Conservation (phyloP, 768 basidiomycete genomes). For the Lactarius trivialis region DNA sequence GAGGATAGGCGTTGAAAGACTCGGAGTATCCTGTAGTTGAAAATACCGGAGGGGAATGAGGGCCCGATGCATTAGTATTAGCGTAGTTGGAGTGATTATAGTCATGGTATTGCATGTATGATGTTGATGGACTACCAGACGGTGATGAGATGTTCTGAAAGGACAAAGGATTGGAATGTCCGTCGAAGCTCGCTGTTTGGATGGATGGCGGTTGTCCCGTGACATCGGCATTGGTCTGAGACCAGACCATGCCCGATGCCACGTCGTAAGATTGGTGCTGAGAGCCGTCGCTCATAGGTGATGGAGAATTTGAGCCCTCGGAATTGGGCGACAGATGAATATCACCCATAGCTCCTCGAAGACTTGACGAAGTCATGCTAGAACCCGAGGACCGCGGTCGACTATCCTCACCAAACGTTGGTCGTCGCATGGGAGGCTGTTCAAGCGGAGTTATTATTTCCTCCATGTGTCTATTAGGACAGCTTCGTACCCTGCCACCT, state of each 20-base stretch:
- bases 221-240: constrained; percentile 18
- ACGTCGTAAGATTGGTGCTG: constrained; percentile 25
- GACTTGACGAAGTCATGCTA: constrained; percentile 40
- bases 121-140: constrained; percentile 15
- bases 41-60: constrained; percentile 18
- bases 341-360: constrained; percentile 63
- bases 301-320: constrained; percentile 28
- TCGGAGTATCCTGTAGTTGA: constrained; percentile 20
- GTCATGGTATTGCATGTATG: constrained; percentile 23
- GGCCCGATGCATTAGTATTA: constrained; percentile 20
- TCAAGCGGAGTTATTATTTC: constrained; percentile 27
- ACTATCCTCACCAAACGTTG: constrained; percentile 24
- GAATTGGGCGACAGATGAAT: constrained; percentile 34
- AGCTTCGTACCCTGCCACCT: constrained; percentile 24
- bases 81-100: constrained; percentile 21
- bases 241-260: constrained; percentile 24
- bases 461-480: constrained; percentile 15
- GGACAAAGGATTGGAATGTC: constrained; percentile 15
- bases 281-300: constrained; percentile 25
- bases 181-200: constrained; percentile 15
- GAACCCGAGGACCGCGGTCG: constrained; percentile 36
- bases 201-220: constrained; percentile 12
- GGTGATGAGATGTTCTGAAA: constrained; percentile 21
- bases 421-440: constrained; percentile 22
- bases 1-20: constrained; percentile 18